phyloP scores from a whole-genome alignment of 164 flowering plant genomes.

The Tinospora cordifolia region DNA sequence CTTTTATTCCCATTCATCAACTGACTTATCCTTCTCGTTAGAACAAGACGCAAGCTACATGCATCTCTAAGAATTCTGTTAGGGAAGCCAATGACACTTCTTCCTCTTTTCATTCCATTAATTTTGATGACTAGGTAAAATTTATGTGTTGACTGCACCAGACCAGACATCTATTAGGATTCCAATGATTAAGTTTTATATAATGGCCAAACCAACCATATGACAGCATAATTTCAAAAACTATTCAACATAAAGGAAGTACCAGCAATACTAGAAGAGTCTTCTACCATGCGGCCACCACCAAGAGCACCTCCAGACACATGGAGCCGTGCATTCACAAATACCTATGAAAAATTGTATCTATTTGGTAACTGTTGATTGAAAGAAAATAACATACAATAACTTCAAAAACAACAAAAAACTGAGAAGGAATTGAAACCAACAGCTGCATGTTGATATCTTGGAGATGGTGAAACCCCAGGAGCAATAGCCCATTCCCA shows the following conservation, averaged over 20 bases:
- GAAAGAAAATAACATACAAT: neutral
- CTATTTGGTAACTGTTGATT: neutral
- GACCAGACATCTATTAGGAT: neutral
- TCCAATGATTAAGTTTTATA: neutral
- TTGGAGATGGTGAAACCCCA: conserved; percentile 98
- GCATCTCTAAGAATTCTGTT: neutral
- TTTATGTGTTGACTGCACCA: neutral
- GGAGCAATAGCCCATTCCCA: conserved; percentile 99
- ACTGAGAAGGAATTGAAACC: conserved; percentile 21
- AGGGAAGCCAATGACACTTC: too few species aligned
- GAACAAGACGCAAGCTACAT: neutral
- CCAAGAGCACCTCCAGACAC: conserved; percentile 99
- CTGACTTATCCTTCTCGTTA: neutral
- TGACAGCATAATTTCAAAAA: neutral
- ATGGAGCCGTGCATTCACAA: conserved; percentile 98
- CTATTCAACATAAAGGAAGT: neutral
- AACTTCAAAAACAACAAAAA: conserved; percentile 1
- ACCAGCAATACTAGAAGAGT: conserved; percentile 98
- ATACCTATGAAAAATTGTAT: conserved; percentile 45
- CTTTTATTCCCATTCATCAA: neutral
- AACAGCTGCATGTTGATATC: conserved; percentile 99
- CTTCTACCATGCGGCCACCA: conserved; percentile 99
- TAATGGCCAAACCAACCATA: neutral
- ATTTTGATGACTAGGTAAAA: neutral
- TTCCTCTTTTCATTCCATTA: too few species aligned